Evolutionary conservation across 1,284 basidiomycete genomes (phyloP).

Genomic region (Uromyces viciae-fabae): DNA sequence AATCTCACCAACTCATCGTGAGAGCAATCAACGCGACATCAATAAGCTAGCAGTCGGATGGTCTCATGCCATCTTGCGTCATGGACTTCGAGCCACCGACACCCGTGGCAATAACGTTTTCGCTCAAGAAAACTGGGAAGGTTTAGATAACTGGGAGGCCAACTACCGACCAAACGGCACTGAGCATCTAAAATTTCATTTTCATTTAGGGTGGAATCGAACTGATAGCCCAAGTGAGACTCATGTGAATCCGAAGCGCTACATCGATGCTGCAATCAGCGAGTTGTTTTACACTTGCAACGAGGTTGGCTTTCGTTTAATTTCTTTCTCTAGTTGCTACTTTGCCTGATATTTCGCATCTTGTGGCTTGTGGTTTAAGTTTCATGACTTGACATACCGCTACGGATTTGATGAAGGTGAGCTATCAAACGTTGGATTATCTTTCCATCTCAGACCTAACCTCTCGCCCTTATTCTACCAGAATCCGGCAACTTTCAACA

Average conservation of each 20-base stretch:
- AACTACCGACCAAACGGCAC: conserved; percentile 76
- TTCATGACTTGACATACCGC: conserved; percentile 60
- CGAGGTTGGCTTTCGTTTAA: conserved; percentile 58
- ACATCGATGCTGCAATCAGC: conserved; percentile 78
- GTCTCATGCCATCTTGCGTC: conserved; percentile 69
- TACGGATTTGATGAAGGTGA: conserved; percentile 51
- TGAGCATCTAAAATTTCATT: conserved; percentile 64
- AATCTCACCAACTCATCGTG: conserved; percentile 54
- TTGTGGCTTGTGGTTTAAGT: conserved; percentile 52
- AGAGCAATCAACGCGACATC: conserved; percentile 54
- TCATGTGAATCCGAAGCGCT: conserved; percentile 67
- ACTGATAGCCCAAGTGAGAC: conserved; percentile 53
- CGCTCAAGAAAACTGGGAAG: conserved; percentile 85
- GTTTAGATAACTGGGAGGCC: conserved; percentile 67
- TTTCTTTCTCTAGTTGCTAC: neutral
- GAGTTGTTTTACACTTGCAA: conserved; percentile 93
- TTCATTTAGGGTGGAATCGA: conserved; percentile 62
- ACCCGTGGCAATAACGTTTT: conserved; percentile 59
- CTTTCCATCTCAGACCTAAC: too few relatives aligned
- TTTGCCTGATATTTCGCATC: neutral
- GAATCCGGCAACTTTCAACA: conserved; percentile 98
- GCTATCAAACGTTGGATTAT: too few relatives aligned
- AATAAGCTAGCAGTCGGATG: conserved; percentile 75
- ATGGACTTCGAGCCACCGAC: neutral
- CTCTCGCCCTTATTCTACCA: conserved; percentile 64